A percentile compares a stretch with the other conserved stretches of the same genome.
Evolutionary conservation across 2,329 filamentous ascomycete species (phyloP).

Genomic region (Colletotrichum sp.): DNA sequence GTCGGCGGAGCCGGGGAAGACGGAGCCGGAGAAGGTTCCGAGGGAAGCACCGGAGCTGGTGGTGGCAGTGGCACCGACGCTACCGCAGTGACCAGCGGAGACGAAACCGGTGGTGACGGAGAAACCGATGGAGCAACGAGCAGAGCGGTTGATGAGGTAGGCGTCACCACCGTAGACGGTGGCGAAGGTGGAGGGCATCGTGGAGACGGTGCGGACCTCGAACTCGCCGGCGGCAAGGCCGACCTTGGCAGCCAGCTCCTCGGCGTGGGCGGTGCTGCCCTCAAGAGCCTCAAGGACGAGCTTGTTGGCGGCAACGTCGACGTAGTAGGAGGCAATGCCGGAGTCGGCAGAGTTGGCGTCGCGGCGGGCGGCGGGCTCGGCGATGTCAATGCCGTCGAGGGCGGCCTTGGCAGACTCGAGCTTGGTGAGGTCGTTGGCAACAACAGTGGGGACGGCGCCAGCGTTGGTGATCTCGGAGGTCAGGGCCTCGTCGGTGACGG

Average conservation of each 20-base stretch:
- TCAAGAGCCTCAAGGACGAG: slow-evolving; percentile 41
- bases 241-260: slow-evolving; percentile 38
- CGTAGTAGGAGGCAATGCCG: slow-evolving; percentile 42
- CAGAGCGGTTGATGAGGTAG: slow-evolving; percentile 37
- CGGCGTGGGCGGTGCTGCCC: slow-evolving; percentile 37
- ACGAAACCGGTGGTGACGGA: slow-evolving; percentile 45
- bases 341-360: slow-evolving; percentile 27
- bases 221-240: slow-evolving; percentile 40
- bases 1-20: slow-evolving; percentile 44
- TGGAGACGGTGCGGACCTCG: slow-evolving; percentile 36
- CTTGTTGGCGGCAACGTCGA: slow-evolving; percentile 45
- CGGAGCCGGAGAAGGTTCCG: slow-evolving; percentile 40
- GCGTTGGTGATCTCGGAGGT: slow-evolving; percentile 37
- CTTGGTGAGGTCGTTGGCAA: slow-evolving; percentile 40
- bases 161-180: slow-evolving; percentile 41
- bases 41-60: slow-evolving; percentile 34
- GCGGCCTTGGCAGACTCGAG: slow-evolving; percentile 45
- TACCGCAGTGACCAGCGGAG: slow-evolving; percentile 44
- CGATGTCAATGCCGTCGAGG: slow-evolving; percentile 45
- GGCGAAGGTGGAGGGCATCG: slow-evolving; percentile 38
- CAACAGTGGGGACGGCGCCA: slow-evolving; percentile 37
- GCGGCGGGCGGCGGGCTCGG: slow-evolving; percentile 25
- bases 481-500: slow-evolving; percentile 39
- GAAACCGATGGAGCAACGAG: slow-evolving; percentile 45
- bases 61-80: slow-evolving; percentile 32